Conservation (phyloP, 352 stramenopile species). For the Globisporangium spinosum region DNA sequence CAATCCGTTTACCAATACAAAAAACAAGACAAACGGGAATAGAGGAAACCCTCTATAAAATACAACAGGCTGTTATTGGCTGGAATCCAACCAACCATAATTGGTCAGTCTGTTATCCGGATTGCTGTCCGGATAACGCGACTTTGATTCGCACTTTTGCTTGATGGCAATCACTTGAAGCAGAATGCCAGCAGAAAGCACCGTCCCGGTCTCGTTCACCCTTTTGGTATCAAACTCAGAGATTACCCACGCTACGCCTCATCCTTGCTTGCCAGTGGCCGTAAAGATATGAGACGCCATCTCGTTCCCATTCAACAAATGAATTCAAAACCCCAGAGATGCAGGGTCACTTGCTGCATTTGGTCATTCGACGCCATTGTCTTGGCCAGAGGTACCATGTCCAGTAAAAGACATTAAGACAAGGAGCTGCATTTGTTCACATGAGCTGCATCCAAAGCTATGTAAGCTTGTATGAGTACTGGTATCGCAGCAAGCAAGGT, state of each 20-base stretch:
- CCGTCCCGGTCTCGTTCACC: too few species aligned
- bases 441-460: neutral
- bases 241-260: neutral
- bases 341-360: neutral
- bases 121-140: neutral
- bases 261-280: neutral
- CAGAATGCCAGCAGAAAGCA: neutral
- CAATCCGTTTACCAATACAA: too few species aligned
- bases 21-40: too few species aligned
- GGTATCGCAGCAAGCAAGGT: too few species aligned
- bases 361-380: neutral
- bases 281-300: neutral
- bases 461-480: neutral
- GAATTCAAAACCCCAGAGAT: neutral
- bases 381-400: too few species aligned
- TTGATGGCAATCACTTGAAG: slow-evolving; percentile 1
- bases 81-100: neutral
- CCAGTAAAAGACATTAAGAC: neutral
- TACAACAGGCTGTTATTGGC: too few species aligned
- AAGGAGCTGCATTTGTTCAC: neutral
- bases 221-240: neutral
- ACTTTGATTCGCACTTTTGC: neutral
- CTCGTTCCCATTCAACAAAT: neutral
- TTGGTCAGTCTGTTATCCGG: neutral
- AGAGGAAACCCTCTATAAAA: too few species aligned